Evolutionary conservation across 2,329 filamentous ascomycete genomes (phyloP).

Genomic region (Phialemonium atrogriseum): DNA sequence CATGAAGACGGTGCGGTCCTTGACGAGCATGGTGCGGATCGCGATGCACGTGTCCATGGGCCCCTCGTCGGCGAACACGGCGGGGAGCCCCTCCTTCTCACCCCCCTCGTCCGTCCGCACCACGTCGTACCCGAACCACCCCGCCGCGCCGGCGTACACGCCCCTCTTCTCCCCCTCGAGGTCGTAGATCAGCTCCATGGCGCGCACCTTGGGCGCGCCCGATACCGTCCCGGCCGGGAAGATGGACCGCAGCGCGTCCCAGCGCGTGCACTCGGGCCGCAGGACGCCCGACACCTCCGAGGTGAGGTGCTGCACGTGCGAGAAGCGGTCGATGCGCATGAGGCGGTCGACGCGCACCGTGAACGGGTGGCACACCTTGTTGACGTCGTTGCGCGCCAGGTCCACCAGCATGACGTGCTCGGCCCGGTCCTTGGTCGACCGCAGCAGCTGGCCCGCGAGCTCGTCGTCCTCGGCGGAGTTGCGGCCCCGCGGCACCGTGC

Average conservation of each 20-base stretch:
- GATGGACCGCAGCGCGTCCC: constrained; percentile 92
- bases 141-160: constrained; percentile 90
- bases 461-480: constrained; percentile 72
- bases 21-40: constrained; percentile 87
- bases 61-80: constrained; percentile 40
- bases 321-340: constrained; percentile 93
- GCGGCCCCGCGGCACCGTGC: constrained; percentile 82
- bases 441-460: constrained; percentile 68
- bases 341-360: constrained; percentile 86
- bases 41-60: constrained; percentile 84
- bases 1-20: constrained; percentile 84
- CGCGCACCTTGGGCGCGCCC: constrained; percentile 88
- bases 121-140: constrained; percentile 86
- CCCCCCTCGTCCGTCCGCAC: constrained; percentile 52
- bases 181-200: constrained; percentile 96
- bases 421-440: constrained; percentile 81
- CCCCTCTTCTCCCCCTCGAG: constrained; percentile 90
- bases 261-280: constrained; percentile 74
- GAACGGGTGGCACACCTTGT: constrained; percentile 85
- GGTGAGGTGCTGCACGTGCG: constrained; percentile 93
- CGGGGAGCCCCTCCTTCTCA: constrained; percentile 30
- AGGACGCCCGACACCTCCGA: constrained; percentile 93
- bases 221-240: constrained; percentile 96
- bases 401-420: constrained; percentile 98
- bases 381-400: constrained; percentile 91